phyloP scores from a whole-genome alignment of 2,329 filamentous ascomycete genomes.

The Macrophomina phaseolina region DNA sequence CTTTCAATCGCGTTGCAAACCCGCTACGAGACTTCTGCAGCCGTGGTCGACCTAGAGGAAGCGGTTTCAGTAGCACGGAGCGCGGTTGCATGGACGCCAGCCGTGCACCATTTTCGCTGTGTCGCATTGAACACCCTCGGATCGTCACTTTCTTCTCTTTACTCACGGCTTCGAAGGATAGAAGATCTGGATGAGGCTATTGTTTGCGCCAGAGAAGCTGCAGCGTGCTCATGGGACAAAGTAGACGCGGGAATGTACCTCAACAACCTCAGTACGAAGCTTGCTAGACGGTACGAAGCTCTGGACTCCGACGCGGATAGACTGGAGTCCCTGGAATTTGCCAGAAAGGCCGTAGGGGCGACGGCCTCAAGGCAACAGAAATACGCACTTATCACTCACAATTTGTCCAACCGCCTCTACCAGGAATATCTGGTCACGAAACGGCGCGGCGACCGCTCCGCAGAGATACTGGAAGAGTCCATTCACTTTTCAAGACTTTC shows the following conservation, averaged over 20 bases:
- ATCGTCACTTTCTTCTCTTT: background rate
- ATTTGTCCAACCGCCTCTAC: background rate
- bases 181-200: conserved; percentile 27
- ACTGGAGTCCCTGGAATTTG: background rate
- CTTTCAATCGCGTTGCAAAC: background rate
- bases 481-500: too few species aligned
- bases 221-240: background rate
- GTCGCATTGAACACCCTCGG: background rate
- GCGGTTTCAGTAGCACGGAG: conserved; percentile 4
- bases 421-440: background rate
- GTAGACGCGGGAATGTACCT: background rate
- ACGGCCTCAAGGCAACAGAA: background rate
- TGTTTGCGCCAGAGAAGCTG: conserved; percentile 16
- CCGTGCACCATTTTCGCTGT: background rate
- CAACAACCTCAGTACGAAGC: background rate
- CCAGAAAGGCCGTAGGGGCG: background rate
- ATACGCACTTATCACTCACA: background rate
- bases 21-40: background rate
- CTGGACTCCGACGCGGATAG: background rate
- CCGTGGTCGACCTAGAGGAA: conserved; percentile 4
- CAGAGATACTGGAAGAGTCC: too few species aligned
- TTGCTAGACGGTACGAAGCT: background rate
- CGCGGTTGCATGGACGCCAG: background rate
- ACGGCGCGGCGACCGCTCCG: too few species aligned
- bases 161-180: background rate